Percentiles rank a stretch among this genome's conserved stretches.
phyloP scores from a whole-genome alignment of 495 filamentous ascomycete species.

The Penicillium turbatum region DNA sequence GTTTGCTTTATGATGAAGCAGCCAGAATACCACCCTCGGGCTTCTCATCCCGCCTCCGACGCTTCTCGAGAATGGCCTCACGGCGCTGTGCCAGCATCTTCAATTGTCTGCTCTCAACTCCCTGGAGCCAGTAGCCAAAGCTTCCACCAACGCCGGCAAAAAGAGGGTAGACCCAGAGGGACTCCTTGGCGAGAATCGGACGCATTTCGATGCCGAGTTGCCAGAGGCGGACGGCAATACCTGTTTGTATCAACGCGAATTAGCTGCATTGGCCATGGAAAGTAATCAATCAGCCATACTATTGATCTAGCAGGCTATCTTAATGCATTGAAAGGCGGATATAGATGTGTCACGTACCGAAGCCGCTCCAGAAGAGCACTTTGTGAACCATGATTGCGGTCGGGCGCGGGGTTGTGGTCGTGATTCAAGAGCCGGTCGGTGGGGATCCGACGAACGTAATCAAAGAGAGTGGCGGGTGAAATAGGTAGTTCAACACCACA shows the following conservation, averaged over 20 bases:
- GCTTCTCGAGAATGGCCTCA: constrained; percentile 78
- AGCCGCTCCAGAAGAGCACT: constrained; percentile 93
- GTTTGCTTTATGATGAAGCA: constrained; percentile 33
- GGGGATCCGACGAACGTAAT: constrained; percentile 5
- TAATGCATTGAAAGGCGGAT: background rate
- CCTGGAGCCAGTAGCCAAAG: constrained; percentile 95
- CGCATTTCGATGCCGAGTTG: constrained; percentile 99
- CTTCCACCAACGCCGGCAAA: constrained; percentile 78
- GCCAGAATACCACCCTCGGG: constrained; percentile 38
- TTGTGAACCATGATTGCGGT: constrained; percentile 58
- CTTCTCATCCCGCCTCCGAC: constrained; percentile 60
- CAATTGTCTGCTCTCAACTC: constrained; percentile 74
- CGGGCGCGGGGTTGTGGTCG: constrained; percentile 18
- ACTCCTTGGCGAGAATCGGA: constrained; percentile 72
- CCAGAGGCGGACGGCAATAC: constrained; percentile 85
- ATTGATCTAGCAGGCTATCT: background rate
- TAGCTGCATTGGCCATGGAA: background rate
- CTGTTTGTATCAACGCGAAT: constrained; percentile 39
- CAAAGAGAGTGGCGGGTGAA: constrained; percentile 5
- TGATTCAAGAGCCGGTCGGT: constrained; percentile 5
- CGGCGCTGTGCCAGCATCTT: constrained; percentile 70
- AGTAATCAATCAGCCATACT: background rate
- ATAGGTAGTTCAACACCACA: constrained; percentile 16
- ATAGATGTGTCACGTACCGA: constrained; percentile 61
- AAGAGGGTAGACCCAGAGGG: constrained; percentile 87